These are phyloP conservation scores for Epichloe festucae DNA, from an alignment of 2,329 filamentous ascomycete genomes.

Conservation along the genomic window DNA sequence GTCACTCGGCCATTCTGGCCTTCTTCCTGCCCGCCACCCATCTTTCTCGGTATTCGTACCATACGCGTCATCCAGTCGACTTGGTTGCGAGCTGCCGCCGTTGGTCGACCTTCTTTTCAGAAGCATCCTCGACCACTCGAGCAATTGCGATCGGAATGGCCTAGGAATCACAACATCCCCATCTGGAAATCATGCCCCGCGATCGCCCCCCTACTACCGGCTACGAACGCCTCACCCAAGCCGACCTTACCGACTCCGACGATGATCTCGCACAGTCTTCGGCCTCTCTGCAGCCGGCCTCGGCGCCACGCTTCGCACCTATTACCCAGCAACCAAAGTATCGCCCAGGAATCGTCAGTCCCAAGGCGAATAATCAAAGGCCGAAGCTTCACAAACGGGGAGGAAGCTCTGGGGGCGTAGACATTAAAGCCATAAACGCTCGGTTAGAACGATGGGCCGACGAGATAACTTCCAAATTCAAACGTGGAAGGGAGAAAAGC, in stretches of 20 bases:
- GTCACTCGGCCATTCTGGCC: not conserved
- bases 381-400: constrained; percentile 33
- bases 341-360: constrained; percentile 46
- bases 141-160: constrained; percentile 1
- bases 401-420: constrained; percentile 74
- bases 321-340: constrained; percentile 49
- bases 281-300: constrained; percentile 43
- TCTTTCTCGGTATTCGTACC: not conserved
- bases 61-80: not conserved
- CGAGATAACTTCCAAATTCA: constrained; percentile 95
- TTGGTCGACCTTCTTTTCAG: not conserved
- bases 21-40: not conserved
- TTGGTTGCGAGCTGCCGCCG: not conserved
- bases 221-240: constrained; percentile 75
- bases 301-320: constrained; percentile 50
- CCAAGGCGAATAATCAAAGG: constrained; percentile 26
- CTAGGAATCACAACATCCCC: not conserved
- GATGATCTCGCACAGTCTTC: constrained; percentile 43
- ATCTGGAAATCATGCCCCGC: constrained; percentile 42
- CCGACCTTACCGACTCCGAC: constrained; percentile 63
- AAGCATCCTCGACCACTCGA: too few relatives aligned
- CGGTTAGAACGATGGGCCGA: constrained; percentile 92
- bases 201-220: constrained; percentile 63
- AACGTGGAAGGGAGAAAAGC: constrained; percentile 64
- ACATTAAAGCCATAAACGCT: constrained; percentile 97